Conservation (phyloP, 2,329 filamentous ascomycete species). For the Neonectria hederae region DNA sequence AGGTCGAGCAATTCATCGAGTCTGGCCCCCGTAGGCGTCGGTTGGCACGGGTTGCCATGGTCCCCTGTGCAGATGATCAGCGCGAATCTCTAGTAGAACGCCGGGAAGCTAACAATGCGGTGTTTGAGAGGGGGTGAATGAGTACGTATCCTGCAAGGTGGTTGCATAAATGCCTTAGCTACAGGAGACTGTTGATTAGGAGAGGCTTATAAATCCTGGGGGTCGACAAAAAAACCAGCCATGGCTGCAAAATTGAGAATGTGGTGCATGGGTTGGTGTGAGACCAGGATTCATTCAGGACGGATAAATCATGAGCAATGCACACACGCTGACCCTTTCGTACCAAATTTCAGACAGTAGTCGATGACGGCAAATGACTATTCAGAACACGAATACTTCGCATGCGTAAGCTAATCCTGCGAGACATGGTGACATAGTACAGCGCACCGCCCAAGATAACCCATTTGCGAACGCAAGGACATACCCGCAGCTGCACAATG, state of each 20-base stretch:
- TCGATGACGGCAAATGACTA: not conserved
- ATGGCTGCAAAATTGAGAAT: constrained; percentile 5
- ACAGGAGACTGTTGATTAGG: constrained; percentile 26
- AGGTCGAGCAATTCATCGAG: constrained; percentile 3
- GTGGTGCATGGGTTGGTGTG: constrained; percentile 12
- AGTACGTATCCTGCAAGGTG: constrained; percentile 30
- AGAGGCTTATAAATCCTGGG: constrained; percentile 36
- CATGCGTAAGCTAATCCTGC: not conserved
- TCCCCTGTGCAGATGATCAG: constrained; percentile 18
- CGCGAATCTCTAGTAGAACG: constrained; percentile 15
- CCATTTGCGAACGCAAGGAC: not conserved
- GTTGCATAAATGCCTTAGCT: constrained; percentile 32
- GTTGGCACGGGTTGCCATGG: not conserved
- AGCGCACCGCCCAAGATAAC: not conserved
- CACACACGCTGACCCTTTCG: not conserved
- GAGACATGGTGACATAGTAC: not conserved
- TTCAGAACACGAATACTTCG: not conserved
- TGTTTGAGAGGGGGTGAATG: constrained; percentile 17
- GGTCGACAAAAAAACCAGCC: constrained; percentile 13
- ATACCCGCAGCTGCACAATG: no score
- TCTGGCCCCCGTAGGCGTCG: constrained; percentile 2
- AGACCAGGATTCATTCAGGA: constrained; percentile 2
- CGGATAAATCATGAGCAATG: not conserved
- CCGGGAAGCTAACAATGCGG: constrained; percentile 23
- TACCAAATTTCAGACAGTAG: not conserved